These are phyloP conservation scores for Panaeolus papilionaceus DNA, from an alignment of 768 basidiomycete species.

Conservation along the genomic window DNA sequence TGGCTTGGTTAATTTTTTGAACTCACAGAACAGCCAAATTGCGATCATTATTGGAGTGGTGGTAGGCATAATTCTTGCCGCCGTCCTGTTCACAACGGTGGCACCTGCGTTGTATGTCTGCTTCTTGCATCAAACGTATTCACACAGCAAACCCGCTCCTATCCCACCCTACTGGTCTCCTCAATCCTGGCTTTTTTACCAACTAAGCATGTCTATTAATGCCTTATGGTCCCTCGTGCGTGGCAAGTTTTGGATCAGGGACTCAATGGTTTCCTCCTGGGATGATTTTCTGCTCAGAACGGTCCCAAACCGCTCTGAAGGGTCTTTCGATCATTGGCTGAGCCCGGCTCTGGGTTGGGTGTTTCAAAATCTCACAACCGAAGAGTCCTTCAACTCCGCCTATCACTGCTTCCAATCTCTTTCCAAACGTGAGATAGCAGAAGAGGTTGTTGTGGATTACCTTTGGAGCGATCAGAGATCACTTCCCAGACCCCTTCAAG, in stretches of 20 bases:
- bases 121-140: slow-evolving; percentile 13
- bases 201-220: not conserved
- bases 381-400: not conserved
- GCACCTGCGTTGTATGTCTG: slow-evolving; percentile 22
- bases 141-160: slow-evolving; percentile 9
- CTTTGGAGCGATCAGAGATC: not conserved
- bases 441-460: not conserved
- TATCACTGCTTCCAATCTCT: slow-evolving; percentile 8
- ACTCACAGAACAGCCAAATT: slow-evolving; percentile 24
- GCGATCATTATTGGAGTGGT: slow-evolving; percentile 25
- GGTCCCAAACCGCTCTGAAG: not conserved
- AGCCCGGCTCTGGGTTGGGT: slow-evolving; percentile 10
- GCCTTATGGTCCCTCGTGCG: not conserved
- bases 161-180: slow-evolving; percentile 29
- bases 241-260: not conserved
- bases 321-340: not conserved
- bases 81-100: slow-evolving; percentile 23
- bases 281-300: slow-evolving; percentile 7
- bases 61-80: slow-evolving; percentile 22
- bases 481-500: not conserved
- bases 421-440: not conserved
- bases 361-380: slow-evolving; percentile 7
- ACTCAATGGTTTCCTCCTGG: not conserved
- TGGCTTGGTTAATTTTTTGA: slow-evolving; percentile 29
- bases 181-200: slow-evolving; percentile 23